Base-by-base conservation (phyloP, 2,329 filamentous ascomycete genomes). In the Cladosporium phlei region DNA sequence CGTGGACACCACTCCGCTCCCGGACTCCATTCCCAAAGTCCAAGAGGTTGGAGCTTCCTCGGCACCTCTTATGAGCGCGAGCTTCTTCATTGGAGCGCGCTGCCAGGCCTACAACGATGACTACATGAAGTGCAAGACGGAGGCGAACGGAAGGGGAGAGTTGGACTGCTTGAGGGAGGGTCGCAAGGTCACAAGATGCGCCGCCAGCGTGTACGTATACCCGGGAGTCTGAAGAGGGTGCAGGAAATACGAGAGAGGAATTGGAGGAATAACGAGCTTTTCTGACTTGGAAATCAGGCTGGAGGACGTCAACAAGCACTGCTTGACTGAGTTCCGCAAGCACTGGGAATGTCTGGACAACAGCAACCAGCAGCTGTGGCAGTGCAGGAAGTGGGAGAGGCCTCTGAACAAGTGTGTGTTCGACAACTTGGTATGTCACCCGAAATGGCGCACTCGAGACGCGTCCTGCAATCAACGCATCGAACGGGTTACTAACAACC, bases 91-190 rank as follows among this genome's bases (percentile, higher is more conserved):
- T 66, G 93, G 93, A 54, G 90, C 89, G 57, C 85, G 91, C 65
- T 98, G 93, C 83, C 85, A 80, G 68, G 77, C 86, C 48, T 98
- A 90, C 78, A 97, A 97, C 72, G 93, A 98, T 76, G 93, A 98
- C 73, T 98, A 86, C 74, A 98, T 98, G 91, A 87, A 95, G 76
- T 98, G 93, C 85, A 98, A 98, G 84, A 87, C 81, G 59, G 89
- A 96, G 73, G 83, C 88, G 62, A 85, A 87, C 53, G 93, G 93
- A 61, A 82, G 80, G 70, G 93, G 89, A 68, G 93, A 98, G 76
- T 70, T 94, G 54, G 88, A 95, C 59, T 98, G 93, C 73, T 74
- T 98, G 79, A 91, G 88, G 77, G 93, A 98, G 75, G 93, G 93
- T 48, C 81, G 93, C 68, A 87, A 93, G 70, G 93, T 98, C 52